Percentiles rank a stretch among this genome's conserved stretches.
Evolutionary conservation across 176 grass and related monocot species (phyloP).

Genomic region (Oropetium thomaeum): DNA sequence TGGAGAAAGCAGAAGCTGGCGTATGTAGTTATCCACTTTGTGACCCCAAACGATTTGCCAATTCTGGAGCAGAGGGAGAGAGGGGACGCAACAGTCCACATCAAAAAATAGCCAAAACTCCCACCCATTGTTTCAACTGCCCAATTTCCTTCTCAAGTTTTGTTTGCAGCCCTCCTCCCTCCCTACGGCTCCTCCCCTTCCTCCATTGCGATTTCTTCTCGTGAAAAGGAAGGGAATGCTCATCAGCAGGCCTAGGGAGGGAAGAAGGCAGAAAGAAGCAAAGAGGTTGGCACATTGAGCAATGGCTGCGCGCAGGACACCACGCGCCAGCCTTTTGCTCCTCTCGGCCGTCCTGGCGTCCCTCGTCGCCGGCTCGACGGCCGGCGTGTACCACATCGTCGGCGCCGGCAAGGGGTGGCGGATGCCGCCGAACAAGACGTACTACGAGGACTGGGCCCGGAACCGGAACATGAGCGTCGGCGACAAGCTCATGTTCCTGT

Average conservation of each 20-base stretch:
- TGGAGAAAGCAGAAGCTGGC: not conserved
- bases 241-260: not conserved
- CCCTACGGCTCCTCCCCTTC: not conserved
- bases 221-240: slow-evolving; percentile 15
- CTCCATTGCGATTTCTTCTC: slow-evolving; percentile 27
- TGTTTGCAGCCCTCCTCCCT: not conserved
- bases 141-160: not conserved
- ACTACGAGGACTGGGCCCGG: slow-evolving; percentile 70
- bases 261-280: not conserved
- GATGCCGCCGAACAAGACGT: slow-evolving; percentile 63
- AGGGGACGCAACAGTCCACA: not conserved
- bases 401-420: slow-evolving; percentile 82
- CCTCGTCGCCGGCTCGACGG: slow-evolving; percentile 43
- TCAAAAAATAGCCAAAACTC: slow-evolving; percentile 43
- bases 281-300: not conserved
- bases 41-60: slow-evolving; percentile 21
- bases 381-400: slow-evolving; percentile 72
- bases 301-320: slow-evolving; percentile 42
- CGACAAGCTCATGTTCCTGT: slow-evolving; percentile 85
- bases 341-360: slow-evolving; percentile 36
- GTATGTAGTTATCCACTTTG: not conserved
- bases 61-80: slow-evolving; percentile 23
- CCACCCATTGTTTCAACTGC: no score
- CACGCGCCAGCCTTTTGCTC: slow-evolving; percentile 38
- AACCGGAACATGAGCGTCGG: slow-evolving; percentile 51